These are phyloP conservation scores for Favolaschia claudopus DNA, from an alignment of 768 basidiomycete genomes.

Conservation along the genomic window DNA sequence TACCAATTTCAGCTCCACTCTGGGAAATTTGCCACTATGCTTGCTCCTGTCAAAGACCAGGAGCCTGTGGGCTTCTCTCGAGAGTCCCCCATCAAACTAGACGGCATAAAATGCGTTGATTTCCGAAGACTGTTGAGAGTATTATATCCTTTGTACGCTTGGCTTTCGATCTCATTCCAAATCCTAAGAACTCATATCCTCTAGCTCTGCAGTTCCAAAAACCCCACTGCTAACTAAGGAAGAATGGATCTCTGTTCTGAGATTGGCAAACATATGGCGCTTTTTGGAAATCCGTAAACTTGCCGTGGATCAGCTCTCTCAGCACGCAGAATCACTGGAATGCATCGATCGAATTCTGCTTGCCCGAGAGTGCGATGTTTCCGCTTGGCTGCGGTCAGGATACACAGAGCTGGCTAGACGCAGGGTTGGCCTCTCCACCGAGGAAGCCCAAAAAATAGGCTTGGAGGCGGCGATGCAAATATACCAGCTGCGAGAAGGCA, in stretches of 20 bases:
- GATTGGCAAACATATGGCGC: constrained; percentile 42
- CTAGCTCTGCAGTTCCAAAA: constrained; percentile 7
- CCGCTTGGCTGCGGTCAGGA: constrained; percentile 11
- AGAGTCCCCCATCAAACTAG: constrained; percentile 33
- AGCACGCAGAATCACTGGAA: not conserved
- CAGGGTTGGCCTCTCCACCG: not conserved
- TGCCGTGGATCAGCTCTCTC: constrained; percentile 31
- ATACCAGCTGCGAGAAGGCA: not conserved
- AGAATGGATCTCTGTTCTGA: constrained; percentile 39
- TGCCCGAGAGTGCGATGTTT: constrained; percentile 9
- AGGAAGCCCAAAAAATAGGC: constrained; percentile 11
- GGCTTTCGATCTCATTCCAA: not conserved
- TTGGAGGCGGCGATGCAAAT: constrained; percentile 11
- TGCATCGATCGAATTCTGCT: constrained; percentile 8
- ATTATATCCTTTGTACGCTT: constrained; percentile 35
- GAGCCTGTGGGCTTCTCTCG: constrained; percentile 34
- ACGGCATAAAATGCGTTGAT: constrained; percentile 29
- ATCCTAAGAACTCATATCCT: not conserved
- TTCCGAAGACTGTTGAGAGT: constrained; percentile 33
- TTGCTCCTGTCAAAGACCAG: constrained; percentile 25
- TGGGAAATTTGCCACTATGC: constrained; percentile 31
- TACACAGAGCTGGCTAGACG: constrained; percentile 12
- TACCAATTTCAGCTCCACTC: constrained; percentile 31
- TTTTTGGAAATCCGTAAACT: constrained; percentile 26
- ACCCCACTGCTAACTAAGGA: not conserved